A percentile compares a stretch with the other conserved stretches of the same genome.
Evolutionary conservation across 2,329 filamentous ascomycete genomes (phyloP).

Genomic region (Alternaria incomplexa): DNA sequence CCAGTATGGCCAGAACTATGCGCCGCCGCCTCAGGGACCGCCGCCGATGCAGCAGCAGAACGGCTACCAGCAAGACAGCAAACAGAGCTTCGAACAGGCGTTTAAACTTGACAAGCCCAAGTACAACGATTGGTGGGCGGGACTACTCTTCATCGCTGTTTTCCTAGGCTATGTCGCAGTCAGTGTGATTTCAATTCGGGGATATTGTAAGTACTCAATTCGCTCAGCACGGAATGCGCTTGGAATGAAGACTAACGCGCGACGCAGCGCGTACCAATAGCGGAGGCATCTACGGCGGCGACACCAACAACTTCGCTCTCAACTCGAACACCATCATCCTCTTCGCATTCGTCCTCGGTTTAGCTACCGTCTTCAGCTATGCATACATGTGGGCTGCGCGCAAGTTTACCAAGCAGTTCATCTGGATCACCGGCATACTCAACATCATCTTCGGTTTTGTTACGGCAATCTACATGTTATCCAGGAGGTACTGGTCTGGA

Average conservation of each 20-base stretch:
- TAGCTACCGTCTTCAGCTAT: conserved; percentile 77
- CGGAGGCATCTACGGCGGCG: conserved; percentile 75
- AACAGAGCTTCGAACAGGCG: conserved; percentile 71
- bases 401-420: conserved; percentile 84
- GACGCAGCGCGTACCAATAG: conserved; percentile 61
- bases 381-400: conserved; percentile 78
- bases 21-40: conserved; percentile 33
- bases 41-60: conserved; percentile 28
- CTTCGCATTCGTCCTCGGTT: conserved; percentile 77
- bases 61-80: conserved; percentile 50
- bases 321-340: conserved; percentile 86
- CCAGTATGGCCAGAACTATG: conserved; percentile 41
- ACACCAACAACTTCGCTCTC: conserved; percentile 68
- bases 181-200: conserved; percentile 75
- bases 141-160: conserved; percentile 74
- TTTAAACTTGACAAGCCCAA: conserved; percentile 87
- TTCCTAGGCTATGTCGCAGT: conserved; percentile 78
- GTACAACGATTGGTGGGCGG: conserved; percentile 90
- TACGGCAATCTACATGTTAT: conserved; percentile 86
- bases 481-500: conserved; percentile 76
- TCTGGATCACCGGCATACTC: conserved; percentile 73
- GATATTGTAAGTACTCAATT: conserved; percentile 60
- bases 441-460: conserved; percentile 82
- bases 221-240: neutral
- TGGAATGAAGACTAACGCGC: conserved; percentile 1